phyloP scores from a whole-genome alignment of 2,329 filamentous ascomycete species.

The Nothophaeocryptopus gaeumannii region DNA sequence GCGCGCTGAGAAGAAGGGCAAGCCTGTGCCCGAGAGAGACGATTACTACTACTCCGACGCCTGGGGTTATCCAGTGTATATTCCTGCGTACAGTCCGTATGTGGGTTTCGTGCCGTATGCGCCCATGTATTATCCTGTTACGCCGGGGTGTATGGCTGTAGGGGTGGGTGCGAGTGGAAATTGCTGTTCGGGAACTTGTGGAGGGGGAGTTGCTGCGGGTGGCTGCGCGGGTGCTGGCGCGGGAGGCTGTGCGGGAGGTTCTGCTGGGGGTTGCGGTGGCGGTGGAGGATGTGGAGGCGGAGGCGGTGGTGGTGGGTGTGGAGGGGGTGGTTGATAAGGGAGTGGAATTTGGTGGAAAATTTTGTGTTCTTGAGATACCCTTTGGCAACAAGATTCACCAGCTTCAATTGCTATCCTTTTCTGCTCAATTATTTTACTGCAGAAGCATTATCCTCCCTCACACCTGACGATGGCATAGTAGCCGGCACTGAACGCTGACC shows the following conservation, averaged over 20 bases:
- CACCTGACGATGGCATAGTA: too few relatives aligned
- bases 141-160: conserved; percentile 47
- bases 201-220: conserved; percentile 36
- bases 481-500: too few relatives aligned
- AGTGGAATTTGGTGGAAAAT: not conserved
- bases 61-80: conserved; percentile 38
- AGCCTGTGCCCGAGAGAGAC: conserved; percentile 36
- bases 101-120: conserved; percentile 41
- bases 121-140: conserved; percentile 40
- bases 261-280: conserved; percentile 5
- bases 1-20: conserved; percentile 39
- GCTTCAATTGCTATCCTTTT: too few relatives aligned
- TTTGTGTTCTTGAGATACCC: not conserved
- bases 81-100: conserved; percentile 38
- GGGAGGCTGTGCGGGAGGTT: conserved; percentile 15
- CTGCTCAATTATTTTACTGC: too few relatives aligned
- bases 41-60: conserved; percentile 41
- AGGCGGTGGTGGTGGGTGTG: conserved; percentile 10
- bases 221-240: conserved; percentile 36
- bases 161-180: conserved; percentile 43
- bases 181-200: conserved; percentile 48
- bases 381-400: too few relatives aligned
- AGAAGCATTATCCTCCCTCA: too few relatives aligned
- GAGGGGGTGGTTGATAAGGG: conserved; percentile 1
- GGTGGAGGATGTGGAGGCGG: conserved; percentile 12